These are phyloP conservation scores for Pythium aphanidermatum DNA, from an alignment of 352 stramenopile species.

Conservation along the genomic window DNA sequence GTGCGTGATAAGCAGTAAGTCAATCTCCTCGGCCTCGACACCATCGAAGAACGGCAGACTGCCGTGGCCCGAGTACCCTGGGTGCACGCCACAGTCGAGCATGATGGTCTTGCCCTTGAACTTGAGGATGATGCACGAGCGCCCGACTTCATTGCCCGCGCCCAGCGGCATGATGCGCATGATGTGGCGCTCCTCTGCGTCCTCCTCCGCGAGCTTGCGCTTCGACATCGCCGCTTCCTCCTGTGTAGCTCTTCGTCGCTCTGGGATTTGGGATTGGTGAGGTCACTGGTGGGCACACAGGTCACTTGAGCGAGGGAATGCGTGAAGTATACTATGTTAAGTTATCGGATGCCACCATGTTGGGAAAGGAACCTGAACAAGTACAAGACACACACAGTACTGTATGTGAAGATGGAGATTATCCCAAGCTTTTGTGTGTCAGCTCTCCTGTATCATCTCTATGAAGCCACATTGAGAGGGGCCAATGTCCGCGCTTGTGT, in stretches of 20 bases:
- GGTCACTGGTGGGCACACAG: too few species aligned
- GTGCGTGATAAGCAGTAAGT: conserved; percentile 98
- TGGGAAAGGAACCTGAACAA: too few species aligned
- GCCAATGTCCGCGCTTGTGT: too few species aligned
- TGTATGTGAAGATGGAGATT: too few species aligned
- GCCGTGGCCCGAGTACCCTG: conserved; percentile 94
- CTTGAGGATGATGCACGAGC: conserved; percentile 99
- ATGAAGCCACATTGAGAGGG: too few species aligned
- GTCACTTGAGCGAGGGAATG: too few species aligned
- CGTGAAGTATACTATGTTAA: too few species aligned
- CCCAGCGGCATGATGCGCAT: conserved; percentile 95
- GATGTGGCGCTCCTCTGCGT: conserved; percentile 80
- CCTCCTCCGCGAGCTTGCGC: conserved; percentile 62
- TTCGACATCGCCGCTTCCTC: conserved; percentile 57
- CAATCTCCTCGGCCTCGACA: conserved; percentile 93
- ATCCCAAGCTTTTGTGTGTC: too few species aligned
- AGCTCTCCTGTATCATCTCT: too few species aligned
- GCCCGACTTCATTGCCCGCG: conserved; percentile 97
- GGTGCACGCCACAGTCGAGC: conserved; percentile 88
- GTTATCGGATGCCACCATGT: too few species aligned
- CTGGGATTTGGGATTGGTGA: not conserved
- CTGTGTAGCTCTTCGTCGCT: not conserved
- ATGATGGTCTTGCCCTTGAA: conserved; percentile 99
- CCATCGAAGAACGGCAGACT: conserved; percentile 98
- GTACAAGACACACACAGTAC: too few species aligned